These are phyloP conservation scores for Schwanniomyces pseudopolymorphus DNA, from an alignment of 805 yeast species.

Conservation along the genomic window DNA sequence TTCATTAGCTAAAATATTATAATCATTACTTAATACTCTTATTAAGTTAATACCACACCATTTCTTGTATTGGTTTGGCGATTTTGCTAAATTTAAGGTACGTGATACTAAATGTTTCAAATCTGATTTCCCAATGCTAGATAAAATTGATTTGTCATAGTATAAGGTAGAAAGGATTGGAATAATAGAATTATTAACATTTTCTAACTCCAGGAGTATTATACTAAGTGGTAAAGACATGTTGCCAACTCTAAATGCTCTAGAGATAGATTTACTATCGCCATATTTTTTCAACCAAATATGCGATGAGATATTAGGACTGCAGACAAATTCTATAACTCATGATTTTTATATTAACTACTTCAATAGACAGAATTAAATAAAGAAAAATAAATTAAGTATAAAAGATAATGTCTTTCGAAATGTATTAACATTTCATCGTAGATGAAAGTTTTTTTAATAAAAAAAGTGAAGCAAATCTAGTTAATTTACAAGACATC, in stretches of 20 bases:
- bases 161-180: constrained; percentile 33
- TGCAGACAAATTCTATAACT: neutral
- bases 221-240: constrained; percentile 9
- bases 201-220: constrained; percentile 27
- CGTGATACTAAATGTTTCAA: constrained; percentile 49
- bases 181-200: constrained; percentile 22
- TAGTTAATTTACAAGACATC: constrained; percentile 13
- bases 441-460: neutral
- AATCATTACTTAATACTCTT: constrained; percentile 41
- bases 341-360: neutral
- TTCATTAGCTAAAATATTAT: constrained; percentile 37
- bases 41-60: constrained; percentile 63
- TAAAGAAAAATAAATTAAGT: neutral
- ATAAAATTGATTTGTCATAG: constrained; percentile 27
- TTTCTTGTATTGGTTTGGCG: constrained; percentile 37
- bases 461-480: neutral
- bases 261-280: neutral
- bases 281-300: constrained; percentile 2
- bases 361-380: constrained; percentile 1
- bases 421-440: neutral
- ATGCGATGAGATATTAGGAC: constrained; percentile 4
- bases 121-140: constrained; percentile 48
- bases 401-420: neutral
- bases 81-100: constrained; percentile 26
- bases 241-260: neutral